Evolutionary conservation across 2,329 filamentous ascomycete genomes (phyloP).

Genomic region (Cephalotrichum gorgonifer): DNA sequence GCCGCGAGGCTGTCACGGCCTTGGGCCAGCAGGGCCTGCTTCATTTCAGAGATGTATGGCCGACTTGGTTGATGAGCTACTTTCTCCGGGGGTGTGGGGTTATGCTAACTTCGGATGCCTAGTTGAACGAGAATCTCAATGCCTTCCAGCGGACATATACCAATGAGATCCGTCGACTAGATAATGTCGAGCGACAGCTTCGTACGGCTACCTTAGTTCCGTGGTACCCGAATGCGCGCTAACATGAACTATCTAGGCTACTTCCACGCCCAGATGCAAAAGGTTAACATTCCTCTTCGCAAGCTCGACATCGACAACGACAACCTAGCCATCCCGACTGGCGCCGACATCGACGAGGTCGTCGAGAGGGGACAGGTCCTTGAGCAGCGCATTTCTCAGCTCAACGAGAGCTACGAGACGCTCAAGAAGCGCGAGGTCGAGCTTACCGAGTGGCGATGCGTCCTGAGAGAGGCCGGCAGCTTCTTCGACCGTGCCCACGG

Average conservation of each 20-base stretch:
- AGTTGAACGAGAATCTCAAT: constrained; percentile 88
- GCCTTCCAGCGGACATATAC: constrained; percentile 97
- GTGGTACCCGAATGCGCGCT: background rate
- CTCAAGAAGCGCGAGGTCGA: constrained; percentile 96
- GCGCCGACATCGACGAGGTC: constrained; percentile 92
- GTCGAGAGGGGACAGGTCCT: constrained; percentile 85
- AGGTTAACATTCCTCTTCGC: constrained; percentile 73
- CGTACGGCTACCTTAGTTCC: constrained; percentile 46
- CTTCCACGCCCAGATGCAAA: constrained; percentile 94
- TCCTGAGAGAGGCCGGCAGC: constrained; percentile 86
- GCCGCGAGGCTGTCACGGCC: constrained; percentile 91
- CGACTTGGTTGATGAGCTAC: background rate
- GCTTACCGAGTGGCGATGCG: constrained; percentile 97
- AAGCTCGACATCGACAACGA: constrained; percentile 87
- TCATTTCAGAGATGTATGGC: constrained; percentile 83
- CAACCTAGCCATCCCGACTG: constrained; percentile 75
- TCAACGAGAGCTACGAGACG: constrained; percentile 98
- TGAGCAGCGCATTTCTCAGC: constrained; percentile 78
- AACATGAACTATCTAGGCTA: constrained; percentile 52
- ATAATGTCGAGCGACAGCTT: constrained; percentile 96
- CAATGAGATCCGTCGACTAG: constrained; percentile 90
- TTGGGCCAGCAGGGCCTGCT: constrained; percentile 92
- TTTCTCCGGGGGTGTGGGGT: background rate
- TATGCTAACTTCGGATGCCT: constrained; percentile 12
- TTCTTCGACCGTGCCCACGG: constrained; percentile 97